Evolutionary conservation across 495 filamentous ascomycete genomes (phyloP).

Genomic region (Neurospora hispaniola): DNA sequence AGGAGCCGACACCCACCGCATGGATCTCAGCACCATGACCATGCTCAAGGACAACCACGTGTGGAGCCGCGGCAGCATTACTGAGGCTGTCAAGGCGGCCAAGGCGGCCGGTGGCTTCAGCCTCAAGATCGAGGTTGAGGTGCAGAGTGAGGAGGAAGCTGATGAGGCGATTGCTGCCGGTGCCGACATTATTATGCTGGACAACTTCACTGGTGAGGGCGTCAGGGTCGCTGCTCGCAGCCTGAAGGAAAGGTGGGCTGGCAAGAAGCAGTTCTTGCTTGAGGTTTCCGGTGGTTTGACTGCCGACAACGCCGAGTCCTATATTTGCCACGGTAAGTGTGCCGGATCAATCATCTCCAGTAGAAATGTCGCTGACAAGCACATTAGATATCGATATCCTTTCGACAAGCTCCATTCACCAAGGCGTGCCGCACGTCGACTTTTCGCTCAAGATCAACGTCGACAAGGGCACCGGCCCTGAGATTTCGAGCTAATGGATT

Average conservation of each 20-base stretch:
- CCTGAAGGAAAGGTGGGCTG: conserved; percentile 67
- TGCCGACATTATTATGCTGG: conserved; percentile 93
- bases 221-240: conserved; percentile 58
- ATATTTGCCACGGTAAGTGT: conserved; percentile 59
- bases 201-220: conserved; percentile 77
- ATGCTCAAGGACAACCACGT: conserved; percentile 99
- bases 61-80: conserved; percentile 78
- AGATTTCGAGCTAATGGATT: conserved; percentile 13
- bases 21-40: conserved; percentile 87
- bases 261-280: conserved; percentile 58
- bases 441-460: conserved; percentile 82
- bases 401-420: conserved; percentile 92
- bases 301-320: conserved; percentile 67
- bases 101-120: conserved; percentile 78
- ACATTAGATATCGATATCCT: conserved; percentile 77
- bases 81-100: conserved; percentile 69
- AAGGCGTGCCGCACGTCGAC: conserved; percentile 85
- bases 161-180: conserved; percentile 84
- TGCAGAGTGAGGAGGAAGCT: conserved; percentile 74
- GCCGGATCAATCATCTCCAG: background rate
- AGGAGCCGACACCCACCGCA: conserved; percentile 80
- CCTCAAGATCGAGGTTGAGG: conserved; percentile 93
- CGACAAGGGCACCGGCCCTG: conserved; percentile 16
- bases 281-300: conserved; percentile 90
- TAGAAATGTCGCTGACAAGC: conserved; percentile 6